Evolutionary conservation across 306 rosid species (phyloP).

Genomic region (Lathyrus oleraceus): DNA sequence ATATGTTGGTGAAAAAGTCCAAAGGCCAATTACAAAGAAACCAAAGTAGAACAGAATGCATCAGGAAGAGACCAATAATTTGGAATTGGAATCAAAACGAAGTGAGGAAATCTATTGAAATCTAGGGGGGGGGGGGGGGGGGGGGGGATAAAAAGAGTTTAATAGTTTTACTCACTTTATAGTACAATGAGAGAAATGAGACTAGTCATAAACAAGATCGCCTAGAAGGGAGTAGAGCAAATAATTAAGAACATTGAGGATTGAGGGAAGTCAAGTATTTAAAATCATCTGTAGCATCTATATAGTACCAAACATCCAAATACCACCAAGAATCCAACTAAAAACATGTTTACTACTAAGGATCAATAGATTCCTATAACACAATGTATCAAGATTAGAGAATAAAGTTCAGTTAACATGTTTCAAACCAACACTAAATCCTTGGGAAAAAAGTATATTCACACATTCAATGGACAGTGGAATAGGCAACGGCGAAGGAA

Average conservation of each 20-base stretch:
- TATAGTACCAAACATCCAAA: not conserved
- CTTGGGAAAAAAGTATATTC: not conserved
- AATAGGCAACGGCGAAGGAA: not conserved
- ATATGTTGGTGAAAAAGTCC: not conserved
- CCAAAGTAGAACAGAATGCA: not conserved
- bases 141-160: not conserved
- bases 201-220: not conserved
- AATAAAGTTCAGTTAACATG: slow-evolving; percentile 7
- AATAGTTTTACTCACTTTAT: not conserved
- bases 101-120: not conserved
- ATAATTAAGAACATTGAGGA: not conserved
- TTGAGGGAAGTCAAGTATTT: slow-evolving; percentile 9
- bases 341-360: not conserved
- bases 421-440: slow-evolving; percentile 21
- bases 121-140: slow-evolving; percentile 1
- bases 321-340: not conserved
- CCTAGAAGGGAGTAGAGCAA: not conserved
- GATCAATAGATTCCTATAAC: slow-evolving; percentile 8
- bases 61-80: slow-evolving; percentile 15
- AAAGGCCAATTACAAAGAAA: not conserved
- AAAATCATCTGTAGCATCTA: slow-evolving; percentile 2
- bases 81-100: not conserved
- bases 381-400: not conserved
- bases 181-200: not conserved
- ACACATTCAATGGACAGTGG: not conserved